Conservation (phyloP, 1,139 yeast genomes). For the Magnusiomyces ingens region DNA sequence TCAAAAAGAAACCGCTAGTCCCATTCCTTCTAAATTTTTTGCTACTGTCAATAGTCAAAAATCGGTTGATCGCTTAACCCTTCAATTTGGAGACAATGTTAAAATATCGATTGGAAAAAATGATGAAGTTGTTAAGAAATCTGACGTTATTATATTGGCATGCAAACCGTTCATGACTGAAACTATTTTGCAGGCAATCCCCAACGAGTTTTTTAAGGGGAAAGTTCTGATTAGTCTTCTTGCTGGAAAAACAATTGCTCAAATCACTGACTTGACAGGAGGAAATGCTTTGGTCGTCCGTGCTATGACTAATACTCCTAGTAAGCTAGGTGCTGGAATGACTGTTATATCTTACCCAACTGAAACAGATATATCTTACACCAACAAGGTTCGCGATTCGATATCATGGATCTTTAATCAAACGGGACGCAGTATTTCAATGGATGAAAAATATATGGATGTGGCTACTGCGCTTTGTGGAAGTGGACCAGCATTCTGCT, state of each 20-base stretch:
- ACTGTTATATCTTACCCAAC: conserved; percentile 58
- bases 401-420: conserved; percentile 55
- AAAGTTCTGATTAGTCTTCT: conserved; percentile 74
- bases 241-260: conserved; percentile 86
- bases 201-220: conserved; percentile 40
- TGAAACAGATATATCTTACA: conserved; percentile 37
- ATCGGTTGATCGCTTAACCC: conserved; percentile 43
- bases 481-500: conserved; percentile 92
- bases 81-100: conserved; percentile 44
- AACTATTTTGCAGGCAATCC: conserved; percentile 41
- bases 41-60: conserved; percentile 64
- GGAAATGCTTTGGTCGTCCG: conserved; percentile 50
- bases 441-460: conserved; percentile 78
- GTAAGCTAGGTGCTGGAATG: conserved; percentile 83
- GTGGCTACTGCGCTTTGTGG: conserved; percentile 95
- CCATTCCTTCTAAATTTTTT: conserved; percentile 58
- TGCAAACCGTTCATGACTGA: conserved; percentile 80
- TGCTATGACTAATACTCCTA: conserved; percentile 98
- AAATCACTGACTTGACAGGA: conserved; percentile 49
- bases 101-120: conserved; percentile 52
- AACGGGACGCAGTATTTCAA: conserved; percentile 41
- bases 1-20: conserved; percentile 18
- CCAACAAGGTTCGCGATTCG: conserved; percentile 40
- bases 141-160: conserved; percentile 72
- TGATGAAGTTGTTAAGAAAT: conserved; percentile 49